Conservation (phyloP, 2,329 filamentous ascomycete species). For the Alternaria panax region DNA sequence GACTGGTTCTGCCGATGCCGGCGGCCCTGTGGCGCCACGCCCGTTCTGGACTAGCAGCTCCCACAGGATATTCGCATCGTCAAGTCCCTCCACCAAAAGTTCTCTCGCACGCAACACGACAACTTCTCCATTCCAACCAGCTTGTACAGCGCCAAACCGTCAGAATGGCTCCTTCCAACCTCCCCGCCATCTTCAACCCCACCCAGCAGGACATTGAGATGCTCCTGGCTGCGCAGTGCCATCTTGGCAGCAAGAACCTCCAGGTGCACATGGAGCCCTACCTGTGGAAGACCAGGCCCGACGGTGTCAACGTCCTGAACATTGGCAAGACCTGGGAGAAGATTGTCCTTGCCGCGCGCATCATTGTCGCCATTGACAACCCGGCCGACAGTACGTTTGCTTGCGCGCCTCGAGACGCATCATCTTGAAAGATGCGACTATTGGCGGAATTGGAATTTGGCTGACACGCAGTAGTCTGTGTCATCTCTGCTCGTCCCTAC, state of each 20-base stretch:
- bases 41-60: constrained; percentile 20
- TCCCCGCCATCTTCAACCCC: constrained; percentile 94
- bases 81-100: constrained; percentile 28
- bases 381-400: constrained; percentile 82
- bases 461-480: constrained; percentile 59
- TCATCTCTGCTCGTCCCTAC: constrained; percentile 99
- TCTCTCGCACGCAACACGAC: constrained; percentile 34
- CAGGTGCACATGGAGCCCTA: constrained; percentile 99
- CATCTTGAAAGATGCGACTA: constrained; percentile 9
- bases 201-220: constrained; percentile 99
- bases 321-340: constrained; percentile 99
- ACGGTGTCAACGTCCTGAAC: constrained; percentile 99
- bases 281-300: constrained; percentile 99
- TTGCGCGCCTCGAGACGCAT: constrained; percentile 9
- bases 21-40: constrained; percentile 8
- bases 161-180: constrained; percentile 95
- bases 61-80: constrained; percentile 25
- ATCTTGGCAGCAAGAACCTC: constrained; percentile 98
- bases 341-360: constrained; percentile 97
- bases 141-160: constrained; percentile 43
- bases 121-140: constrained; percentile 30
- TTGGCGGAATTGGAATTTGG: background rate
- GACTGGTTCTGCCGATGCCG: constrained; percentile 19
- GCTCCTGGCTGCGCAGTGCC: constrained; percentile 95
- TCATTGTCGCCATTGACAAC: constrained; percentile 99